Percentiles rank a stretch among this genome's conserved stretches.
Evolutionary conservation across 495 filamentous ascomycete species (phyloP).

Genomic region (Penicillium maclennaniae): DNA sequence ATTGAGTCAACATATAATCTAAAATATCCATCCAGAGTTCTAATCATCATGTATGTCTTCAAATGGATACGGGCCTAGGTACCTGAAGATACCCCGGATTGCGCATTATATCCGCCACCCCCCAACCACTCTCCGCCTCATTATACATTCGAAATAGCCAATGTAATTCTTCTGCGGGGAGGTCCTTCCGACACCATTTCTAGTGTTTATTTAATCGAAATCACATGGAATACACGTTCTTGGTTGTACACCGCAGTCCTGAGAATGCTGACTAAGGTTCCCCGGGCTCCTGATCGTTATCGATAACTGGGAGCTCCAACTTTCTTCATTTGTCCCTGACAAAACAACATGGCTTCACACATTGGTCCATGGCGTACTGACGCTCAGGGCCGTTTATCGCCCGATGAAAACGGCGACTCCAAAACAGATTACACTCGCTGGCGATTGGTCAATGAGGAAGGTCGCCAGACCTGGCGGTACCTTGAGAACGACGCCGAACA

Average conservation of each 20-base stretch:
- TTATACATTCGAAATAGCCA: no score
- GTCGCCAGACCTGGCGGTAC: slow-evolving; percentile 92
- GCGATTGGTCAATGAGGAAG: slow-evolving; percentile 77
- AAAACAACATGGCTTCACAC: slow-evolving; percentile 25
- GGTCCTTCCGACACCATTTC: background rate
- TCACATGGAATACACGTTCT: slow-evolving; percentile 14
- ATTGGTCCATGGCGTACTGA: slow-evolving; percentile 42
- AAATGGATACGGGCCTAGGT: background rate
- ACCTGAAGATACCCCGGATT: background rate
- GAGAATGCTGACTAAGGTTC: slow-evolving; percentile 27
- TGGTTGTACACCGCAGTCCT: slow-evolving; percentile 21
- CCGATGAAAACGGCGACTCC: slow-evolving; percentile 38
- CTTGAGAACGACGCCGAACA: slow-evolving; percentile 71
- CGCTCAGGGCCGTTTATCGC: slow-evolving; percentile 37
- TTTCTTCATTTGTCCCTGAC: slow-evolving; percentile 5
- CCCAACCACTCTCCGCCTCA: background rate
- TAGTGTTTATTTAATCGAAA: background rate
- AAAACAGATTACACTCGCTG: slow-evolving; percentile 77
- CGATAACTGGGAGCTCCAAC: slow-evolving; percentile 2
- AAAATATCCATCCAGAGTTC: background rate
- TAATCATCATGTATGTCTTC: background rate
- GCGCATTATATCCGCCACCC: background rate
- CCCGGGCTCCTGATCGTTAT: slow-evolving; percentile 12
- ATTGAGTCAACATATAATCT: background rate
- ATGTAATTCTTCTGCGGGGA: no score